Evolutionary conservation across 2,329 filamentous ascomycete species (phyloP), one percentile per base, ranked within the genome.

Genomic region (Colletotrichum eremochloae): DNA sequence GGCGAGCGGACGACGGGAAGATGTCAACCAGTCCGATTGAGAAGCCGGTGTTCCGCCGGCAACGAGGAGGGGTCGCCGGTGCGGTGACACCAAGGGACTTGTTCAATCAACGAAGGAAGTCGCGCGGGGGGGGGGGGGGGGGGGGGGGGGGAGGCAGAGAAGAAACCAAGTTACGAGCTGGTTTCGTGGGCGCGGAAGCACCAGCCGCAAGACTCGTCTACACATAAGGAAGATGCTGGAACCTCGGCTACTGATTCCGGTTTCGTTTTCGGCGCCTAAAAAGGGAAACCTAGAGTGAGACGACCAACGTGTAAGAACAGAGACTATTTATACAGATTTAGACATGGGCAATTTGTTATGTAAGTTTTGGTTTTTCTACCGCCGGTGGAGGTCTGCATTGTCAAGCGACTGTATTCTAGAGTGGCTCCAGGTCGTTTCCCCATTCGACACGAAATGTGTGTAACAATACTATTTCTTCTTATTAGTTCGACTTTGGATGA

Each of bases 271-370:
- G 15, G 46, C 5, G 24, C 24, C 56, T 14, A 44, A 44, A 65
- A 11, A 11, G 40, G 20, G 7, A 7, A 38, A 24, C n/a, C 18
- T 18, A 29, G n/a, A 46, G 42, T 61, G 31, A 58, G 20, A 42
- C 20, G 20, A 31, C 8, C 56, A 20, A n/a, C 4, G 46, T 67
- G 65, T 71, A 63, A 33, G 38, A 63, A 55, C 33, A 55, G 58
- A 33, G 24, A 62, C 44, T 56, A 31, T 40, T 42, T 52, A 60
- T 69, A 62, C 33, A 65, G 11, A 56, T 46, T 29, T 50, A 69
- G 61, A 65, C 42, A 44, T 31, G 48, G 12, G 36, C 40, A 36
- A 18, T 50, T n/a, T 24, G 18, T n/a, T 46, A 18, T 42, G 44
- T 7, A 24, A 24, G 38, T 29, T 15, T 15, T 44, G 42, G 20